Percentiles rank a stretch among this genome's conserved stretches.
Conservation (phyloP, 164 flowering plant species). For the Aristolochia californica region DNA sequence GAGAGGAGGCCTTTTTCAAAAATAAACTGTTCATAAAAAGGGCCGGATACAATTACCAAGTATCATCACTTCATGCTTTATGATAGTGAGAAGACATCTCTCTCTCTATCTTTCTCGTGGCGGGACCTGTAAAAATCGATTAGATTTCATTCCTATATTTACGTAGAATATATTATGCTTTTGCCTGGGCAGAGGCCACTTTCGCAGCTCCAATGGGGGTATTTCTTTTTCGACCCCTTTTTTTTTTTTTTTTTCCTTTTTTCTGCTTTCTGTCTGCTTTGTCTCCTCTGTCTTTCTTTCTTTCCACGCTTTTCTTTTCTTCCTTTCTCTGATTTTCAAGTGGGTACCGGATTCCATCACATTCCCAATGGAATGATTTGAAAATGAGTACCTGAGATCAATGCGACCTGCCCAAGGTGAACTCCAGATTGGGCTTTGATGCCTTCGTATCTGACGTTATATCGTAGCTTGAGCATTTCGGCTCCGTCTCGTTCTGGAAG, state of each 20-base stretch:
- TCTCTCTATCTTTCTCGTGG: not conserved
- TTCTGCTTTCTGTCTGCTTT: slow-evolving; percentile 63
- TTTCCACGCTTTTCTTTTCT: slow-evolving; percentile 10
- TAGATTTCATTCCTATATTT: slow-evolving; percentile 36
- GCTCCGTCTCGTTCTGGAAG: slow-evolving; percentile 40
- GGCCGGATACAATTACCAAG: slow-evolving; percentile 11
- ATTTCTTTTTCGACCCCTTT: slow-evolving; percentile 22
- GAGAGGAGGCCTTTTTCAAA: slow-evolving; percentile 3
- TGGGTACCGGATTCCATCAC: slow-evolving; percentile 53
- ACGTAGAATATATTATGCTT: slow-evolving; percentile 40
- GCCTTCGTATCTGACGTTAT: slow-evolving; percentile 52
- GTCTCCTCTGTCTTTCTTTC: slow-evolving; percentile 50
- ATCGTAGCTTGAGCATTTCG: slow-evolving; percentile 47
- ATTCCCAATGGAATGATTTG: slow-evolving; percentile 34
- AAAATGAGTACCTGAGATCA: slow-evolving; percentile 43
- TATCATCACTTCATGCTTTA: slow-evolving; percentile 1
- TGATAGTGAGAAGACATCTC: slow-evolving; percentile 6
- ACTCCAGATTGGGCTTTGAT: slow-evolving; percentile 78
- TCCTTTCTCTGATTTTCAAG: slow-evolving; percentile 32
- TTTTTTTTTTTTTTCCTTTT: slow-evolving; percentile 17
- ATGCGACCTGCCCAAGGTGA: slow-evolving; percentile 75
- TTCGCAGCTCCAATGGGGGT: too few species aligned
- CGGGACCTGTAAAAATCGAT: slow-evolving; percentile 22
- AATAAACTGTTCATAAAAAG: slow-evolving; percentile 7
- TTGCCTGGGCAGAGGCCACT: slow-evolving; percentile 24